These are phyloP conservation scores for Staphylotrichum longicolle DNA, from an alignment of 495 filamentous ascomycete genomes.

Conservation along the genomic window DNA sequence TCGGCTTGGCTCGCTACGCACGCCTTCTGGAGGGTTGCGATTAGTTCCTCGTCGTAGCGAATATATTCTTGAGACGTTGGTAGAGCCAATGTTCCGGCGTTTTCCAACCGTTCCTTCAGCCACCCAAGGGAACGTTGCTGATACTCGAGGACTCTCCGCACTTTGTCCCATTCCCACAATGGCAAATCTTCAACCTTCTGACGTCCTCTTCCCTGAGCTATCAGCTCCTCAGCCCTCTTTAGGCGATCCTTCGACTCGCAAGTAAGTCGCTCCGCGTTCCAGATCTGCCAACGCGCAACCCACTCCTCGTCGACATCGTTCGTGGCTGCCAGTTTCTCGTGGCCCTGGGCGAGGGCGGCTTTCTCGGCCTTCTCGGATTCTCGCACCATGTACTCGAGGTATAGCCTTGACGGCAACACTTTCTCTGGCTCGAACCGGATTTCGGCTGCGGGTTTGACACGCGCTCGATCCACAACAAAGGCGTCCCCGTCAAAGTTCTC, in stretches of 20 bases:
- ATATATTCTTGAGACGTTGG: no score
- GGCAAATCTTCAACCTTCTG: neutral
- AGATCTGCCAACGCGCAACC: constrained; percentile 5
- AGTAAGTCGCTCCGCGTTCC: neutral
- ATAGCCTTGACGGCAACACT: neutral
- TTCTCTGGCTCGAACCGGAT: neutral
- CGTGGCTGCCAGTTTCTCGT: neutral
- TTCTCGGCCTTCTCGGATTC: no score
- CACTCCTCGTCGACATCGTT: constrained; percentile 6
- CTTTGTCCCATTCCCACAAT: neutral
- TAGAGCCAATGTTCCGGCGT: no score
- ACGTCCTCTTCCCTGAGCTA: no score
- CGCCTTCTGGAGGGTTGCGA: no score
- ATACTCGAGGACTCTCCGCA: no score
- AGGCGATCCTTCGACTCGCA: no score
- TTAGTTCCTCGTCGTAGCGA: no score
- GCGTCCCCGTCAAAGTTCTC: constrained; percentile 20
- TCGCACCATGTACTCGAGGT: neutral
- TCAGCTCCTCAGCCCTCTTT: neutral
- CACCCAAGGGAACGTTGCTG: no score
- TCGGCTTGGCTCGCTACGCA: no score
- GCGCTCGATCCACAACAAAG: constrained; percentile 8
- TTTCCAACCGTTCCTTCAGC: no score
- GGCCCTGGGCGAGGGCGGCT: neutral
- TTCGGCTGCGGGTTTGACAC: neutral